Conservation (phyloP, 192 early-diverging fungal genomes). For the Polychytrium aggregatum region DNA sequence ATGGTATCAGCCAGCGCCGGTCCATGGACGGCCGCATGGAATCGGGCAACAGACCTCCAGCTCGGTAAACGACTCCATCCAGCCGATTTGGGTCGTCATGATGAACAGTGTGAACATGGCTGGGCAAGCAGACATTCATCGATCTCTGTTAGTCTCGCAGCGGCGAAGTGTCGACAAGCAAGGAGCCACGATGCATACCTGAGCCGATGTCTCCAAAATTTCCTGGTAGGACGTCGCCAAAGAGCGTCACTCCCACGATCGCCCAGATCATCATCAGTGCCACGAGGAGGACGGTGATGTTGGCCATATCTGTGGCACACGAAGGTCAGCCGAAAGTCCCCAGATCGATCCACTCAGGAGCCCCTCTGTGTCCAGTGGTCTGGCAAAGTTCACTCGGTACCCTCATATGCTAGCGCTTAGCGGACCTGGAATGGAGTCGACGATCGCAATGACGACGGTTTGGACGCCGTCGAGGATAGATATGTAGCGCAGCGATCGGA, state of each 20-base stretch:
- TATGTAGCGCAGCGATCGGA: slow-evolving; percentile 15
- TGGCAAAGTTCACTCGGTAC: no score
- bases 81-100: slow-evolving; percentile 25
- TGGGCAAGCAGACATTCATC: neutral
- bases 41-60: slow-evolving; percentile 15
- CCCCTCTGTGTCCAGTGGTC: no score
- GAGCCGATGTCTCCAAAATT: slow-evolving; percentile 19
- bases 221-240: slow-evolving; percentile 8
- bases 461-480: slow-evolving; percentile 19
- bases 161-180: no score
- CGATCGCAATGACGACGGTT: slow-evolving; percentile 20
- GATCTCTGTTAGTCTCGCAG: no score
- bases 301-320: slow-evolving; percentile 24
- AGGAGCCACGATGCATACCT: neutral
- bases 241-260: slow-evolving; percentile 28
- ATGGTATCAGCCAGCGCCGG: no score
- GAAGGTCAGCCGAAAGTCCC: no score
- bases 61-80: slow-evolving; percentile 18
- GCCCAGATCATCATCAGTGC: slow-evolving; percentile 28
- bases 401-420: no score
- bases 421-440: slow-evolving; percentile 19
- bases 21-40: no score
- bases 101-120: slow-evolving; percentile 26
- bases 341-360: slow-evolving; percentile 3
- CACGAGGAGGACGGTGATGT: slow-evolving; percentile 22